A percentile compares a stretch with the other conserved stretches of the same genome.
Conservation (phyloP, 164 flowering plant genomes). For the Umbilicus rupestris region DNA sequence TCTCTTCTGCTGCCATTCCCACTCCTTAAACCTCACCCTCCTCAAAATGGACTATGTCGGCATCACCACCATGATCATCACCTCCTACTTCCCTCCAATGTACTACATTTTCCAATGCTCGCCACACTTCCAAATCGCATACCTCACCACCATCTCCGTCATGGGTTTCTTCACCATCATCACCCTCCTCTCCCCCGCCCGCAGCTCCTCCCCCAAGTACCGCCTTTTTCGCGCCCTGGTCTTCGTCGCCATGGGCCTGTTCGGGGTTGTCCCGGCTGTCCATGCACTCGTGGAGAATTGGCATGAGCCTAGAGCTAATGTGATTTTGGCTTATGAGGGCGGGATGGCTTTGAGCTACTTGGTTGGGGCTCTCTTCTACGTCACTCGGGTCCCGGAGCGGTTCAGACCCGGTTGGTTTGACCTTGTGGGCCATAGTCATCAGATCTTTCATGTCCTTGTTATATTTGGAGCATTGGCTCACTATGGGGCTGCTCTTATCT, state of each 20-base stretch:
- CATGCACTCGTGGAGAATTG: not conserved
- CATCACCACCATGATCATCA: constrained; percentile 74
- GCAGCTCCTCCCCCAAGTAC: constrained; percentile 3
- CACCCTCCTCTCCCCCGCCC: not conserved
- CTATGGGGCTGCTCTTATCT: constrained; percentile 5
- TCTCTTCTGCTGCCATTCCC: constrained; percentile 77
- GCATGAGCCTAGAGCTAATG: constrained; percentile 1
- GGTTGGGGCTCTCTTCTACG: not conserved
- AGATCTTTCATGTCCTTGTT: not conserved
- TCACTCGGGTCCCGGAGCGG: not conserved
- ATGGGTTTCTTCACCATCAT: constrained; percentile 48
- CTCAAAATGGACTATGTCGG: constrained; percentile 65
- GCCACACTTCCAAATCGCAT: constrained; percentile 59
- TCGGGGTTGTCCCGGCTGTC: not conserved
- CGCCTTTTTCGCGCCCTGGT: constrained; percentile 1
- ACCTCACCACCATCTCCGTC: constrained; percentile 50
- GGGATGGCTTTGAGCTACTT: not conserved
- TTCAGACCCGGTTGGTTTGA: constrained; percentile 4
- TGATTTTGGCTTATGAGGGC: not conserved
- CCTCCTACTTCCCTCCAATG: constrained; percentile 87
- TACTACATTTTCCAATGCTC: constrained; percentile 82
- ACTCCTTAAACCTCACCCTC: constrained; percentile 30
- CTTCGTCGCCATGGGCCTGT: not conserved
- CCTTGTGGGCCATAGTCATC: constrained; percentile 2
- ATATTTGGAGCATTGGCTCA: constrained; percentile 1